Evolutionary conservation across 306 rosid genomes (phyloP).

Genomic region (Notholithocarpus densiflorus): DNA sequence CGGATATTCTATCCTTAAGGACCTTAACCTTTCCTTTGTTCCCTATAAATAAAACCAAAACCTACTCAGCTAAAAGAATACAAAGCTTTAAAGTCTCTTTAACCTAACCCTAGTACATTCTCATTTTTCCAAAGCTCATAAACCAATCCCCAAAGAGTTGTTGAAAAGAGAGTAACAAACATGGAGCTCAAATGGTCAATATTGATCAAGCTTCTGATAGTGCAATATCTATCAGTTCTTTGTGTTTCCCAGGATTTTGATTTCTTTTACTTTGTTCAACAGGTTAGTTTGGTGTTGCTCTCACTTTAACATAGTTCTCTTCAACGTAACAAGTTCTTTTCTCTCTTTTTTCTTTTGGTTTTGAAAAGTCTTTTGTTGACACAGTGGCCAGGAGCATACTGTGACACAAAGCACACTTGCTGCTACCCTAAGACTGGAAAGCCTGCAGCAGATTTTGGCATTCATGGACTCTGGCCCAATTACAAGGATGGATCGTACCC

Average conservation of each 20-base stretch:
- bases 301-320: neutral
- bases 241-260: conserved; percentile 58
- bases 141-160: conserved; percentile 2
- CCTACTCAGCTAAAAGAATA: neutral
- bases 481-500: conserved; percentile 69
- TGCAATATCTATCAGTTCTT: conserved; percentile 43
- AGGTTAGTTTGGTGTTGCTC: conserved; percentile 33
- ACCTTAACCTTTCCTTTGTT: neutral
- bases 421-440: conserved; percentile 74
- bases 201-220: conserved; percentile 39
- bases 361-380: neutral
- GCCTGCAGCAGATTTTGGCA: conserved; percentile 63
- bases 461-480: conserved; percentile 81
- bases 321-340: neutral
- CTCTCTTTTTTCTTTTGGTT: neutral
- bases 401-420: conserved; percentile 64
- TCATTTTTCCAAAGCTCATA: conserved; percentile 1
- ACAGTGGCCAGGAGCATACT: conserved; percentile 84
- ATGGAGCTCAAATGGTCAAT: conserved; percentile 34
- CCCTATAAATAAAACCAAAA: conserved; percentile 31
- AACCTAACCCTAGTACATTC: neutral
- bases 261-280: conserved; percentile 87
- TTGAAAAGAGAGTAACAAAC: neutral
- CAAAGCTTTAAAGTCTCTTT: no score
- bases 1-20: conserved; percentile 28